Percentiles rank a stretch among this genome's conserved stretches.
These are phyloP conservation scores for Volutella citrinella DNA, from an alignment of 2,329 filamentous ascomycete genomes.

Conservation along the genomic window DNA sequence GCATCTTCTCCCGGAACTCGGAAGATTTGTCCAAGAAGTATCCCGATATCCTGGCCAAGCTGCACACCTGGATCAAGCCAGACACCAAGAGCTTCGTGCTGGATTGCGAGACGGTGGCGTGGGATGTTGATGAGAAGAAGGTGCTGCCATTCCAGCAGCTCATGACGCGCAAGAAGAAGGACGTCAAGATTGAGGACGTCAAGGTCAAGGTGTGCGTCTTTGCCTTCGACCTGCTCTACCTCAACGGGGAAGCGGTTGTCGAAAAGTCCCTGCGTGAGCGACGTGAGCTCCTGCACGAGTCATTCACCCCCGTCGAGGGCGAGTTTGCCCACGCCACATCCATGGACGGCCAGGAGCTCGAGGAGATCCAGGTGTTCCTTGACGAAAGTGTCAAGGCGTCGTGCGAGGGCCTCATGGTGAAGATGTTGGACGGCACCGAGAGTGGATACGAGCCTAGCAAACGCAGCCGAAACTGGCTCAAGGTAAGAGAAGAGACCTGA, in stretches of 20 bases:
- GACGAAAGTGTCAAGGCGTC: conserved; percentile 95
- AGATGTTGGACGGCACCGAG: conserved; percentile 93
- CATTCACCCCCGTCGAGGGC: conserved; percentile 77
- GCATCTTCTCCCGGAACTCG: conserved; percentile 96
- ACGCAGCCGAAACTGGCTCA: conserved; percentile 96
- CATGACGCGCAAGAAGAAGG: conserved; percentile 97
- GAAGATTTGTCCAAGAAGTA: conserved; percentile 98
- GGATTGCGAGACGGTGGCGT: conserved; percentile 97
- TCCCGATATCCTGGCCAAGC: conserved; percentile 86
- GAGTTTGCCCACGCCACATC: conserved; percentile 89
- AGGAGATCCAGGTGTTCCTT: conserved; percentile 88
- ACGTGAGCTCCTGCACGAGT: conserved; percentile 67
- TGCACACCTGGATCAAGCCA: conserved; percentile 84
- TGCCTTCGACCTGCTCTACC: conserved; percentile 89
- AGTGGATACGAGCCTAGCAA: conserved; percentile 96
- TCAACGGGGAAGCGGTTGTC: conserved; percentile 88
- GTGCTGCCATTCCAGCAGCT: conserved; percentile 95
- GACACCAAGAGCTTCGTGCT: conserved; percentile 93
- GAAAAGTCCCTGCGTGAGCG: conserved; percentile 83
- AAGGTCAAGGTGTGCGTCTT: conserved; percentile 98
- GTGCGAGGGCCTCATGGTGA: conserved; percentile 98
- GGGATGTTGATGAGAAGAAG: conserved; percentile 94
- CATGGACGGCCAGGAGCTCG: conserved; percentile 83
- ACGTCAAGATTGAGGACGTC: conserved; percentile 91
- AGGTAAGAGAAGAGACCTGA: conserved; percentile 65